phyloP scores from a whole-genome alignment of 768 basidiomycete genomes.

The Pulveroboletus sp. region DNA sequence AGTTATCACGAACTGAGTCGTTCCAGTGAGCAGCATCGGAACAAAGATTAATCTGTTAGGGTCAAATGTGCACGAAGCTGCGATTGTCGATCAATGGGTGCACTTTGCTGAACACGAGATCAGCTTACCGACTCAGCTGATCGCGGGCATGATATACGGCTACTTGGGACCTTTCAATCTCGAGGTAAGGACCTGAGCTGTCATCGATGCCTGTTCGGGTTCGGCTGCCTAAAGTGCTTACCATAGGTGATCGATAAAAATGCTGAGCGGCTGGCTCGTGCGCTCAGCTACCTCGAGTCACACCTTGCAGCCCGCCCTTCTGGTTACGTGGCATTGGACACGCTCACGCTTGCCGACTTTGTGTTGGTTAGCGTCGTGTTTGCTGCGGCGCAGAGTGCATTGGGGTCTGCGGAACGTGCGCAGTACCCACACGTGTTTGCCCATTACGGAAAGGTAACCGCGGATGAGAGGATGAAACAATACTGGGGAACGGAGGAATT shows the following conservation, averaged over 20 bases:
- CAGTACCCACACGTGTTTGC: conserved; percentile 15
- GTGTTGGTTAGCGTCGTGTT: conserved; percentile 9
- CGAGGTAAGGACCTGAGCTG: not conserved
- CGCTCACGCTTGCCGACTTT: conserved; percentile 17
- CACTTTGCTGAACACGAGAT: conserved; percentile 14
- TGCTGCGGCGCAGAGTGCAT: not conserved
- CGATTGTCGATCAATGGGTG: conserved; percentile 11
- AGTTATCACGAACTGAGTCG: not conserved
- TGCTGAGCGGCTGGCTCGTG: not conserved
- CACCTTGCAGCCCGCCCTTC: conserved; percentile 6
- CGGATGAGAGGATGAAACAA: conserved; percentile 8
- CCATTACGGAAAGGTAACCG: conserved; percentile 17
- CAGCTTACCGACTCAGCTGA: not conserved
- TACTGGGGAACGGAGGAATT: conserved; percentile 11
- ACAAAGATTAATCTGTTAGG: conserved; percentile 8
- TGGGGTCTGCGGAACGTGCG: conserved; percentile 12
- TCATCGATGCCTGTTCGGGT: too few relatives aligned
- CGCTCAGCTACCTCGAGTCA: conserved; percentile 13
- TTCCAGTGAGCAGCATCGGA: conserved; percentile 14
- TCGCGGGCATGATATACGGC: conserved; percentile 1
- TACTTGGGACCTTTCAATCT: not conserved
- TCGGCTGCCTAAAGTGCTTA: not conserved
- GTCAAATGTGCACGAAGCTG: conserved; percentile 7
- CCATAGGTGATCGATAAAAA: not conserved
- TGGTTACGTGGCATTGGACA: conserved; percentile 12